Conservation (phyloP, 768 basidiomycete genomes). For the Termitomyces sp. region DNA sequence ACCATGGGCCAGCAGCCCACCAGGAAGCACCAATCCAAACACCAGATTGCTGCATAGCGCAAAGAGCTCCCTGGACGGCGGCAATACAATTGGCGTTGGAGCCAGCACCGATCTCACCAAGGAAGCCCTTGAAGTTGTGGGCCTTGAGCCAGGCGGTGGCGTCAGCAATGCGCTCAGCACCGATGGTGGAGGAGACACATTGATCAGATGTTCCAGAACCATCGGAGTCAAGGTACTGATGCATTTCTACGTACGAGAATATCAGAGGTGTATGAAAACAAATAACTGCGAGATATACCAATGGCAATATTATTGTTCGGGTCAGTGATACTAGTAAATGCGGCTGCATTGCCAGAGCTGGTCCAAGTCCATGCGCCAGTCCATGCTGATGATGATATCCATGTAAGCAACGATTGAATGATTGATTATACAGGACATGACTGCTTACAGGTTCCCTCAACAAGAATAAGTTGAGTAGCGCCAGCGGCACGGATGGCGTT, state of each 20-base stretch:
- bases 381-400: conserved; percentile 32
- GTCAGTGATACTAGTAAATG: conserved; percentile 47
- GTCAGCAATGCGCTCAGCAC: conserved; percentile 47
- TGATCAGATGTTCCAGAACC: conserved; percentile 48
- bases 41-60: conserved; percentile 52
- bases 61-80: conserved; percentile 51
- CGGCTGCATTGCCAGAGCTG: conserved; percentile 50
- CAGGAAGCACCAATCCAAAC: conserved; percentile 51
- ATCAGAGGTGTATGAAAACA: not conserved
- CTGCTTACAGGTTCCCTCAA: conserved; percentile 37
- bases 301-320: conserved; percentile 60
- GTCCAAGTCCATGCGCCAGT: conserved; percentile 63
- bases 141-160: conserved; percentile 57
- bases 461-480: conserved; percentile 49
- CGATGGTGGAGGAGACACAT: conserved; percentile 58
- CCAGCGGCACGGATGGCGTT: conserved; percentile 61
- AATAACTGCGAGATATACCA: conserved; percentile 25
- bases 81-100: conserved; percentile 38
- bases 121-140: conserved; percentile 57
- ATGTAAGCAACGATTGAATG: conserved; percentile 2
- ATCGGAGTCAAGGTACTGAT: conserved; percentile 67
- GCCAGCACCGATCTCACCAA: conserved; percentile 59
- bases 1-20: conserved; percentile 67
- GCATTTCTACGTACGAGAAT: conserved; percentile 43
- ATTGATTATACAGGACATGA: not conserved